Conservation (phyloP, 2,329 filamentous ascomycete genomes). For the Cytospora mali region DNA sequence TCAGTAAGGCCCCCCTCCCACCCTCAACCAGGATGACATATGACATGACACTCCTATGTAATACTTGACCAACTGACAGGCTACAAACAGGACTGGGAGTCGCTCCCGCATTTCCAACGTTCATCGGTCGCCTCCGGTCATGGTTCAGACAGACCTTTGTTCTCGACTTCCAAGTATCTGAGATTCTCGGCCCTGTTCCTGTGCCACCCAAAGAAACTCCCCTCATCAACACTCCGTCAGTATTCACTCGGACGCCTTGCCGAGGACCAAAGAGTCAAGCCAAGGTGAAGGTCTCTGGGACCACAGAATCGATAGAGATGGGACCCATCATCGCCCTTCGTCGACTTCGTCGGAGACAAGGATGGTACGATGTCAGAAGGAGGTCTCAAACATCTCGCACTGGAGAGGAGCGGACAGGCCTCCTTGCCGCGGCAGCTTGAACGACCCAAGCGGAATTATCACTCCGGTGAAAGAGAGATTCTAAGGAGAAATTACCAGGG, state of each 20-base stretch:
- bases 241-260: slow-evolving; percentile 13
- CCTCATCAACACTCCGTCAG: slow-evolving; percentile 11
- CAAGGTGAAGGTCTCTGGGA: neutral
- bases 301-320: slow-evolving; percentile 9
- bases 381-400: slow-evolving; percentile 3
- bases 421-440: slow-evolving; percentile 3
- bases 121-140: slow-evolving; percentile 11
- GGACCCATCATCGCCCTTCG: slow-evolving; percentile 9
- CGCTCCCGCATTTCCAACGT: slow-evolving; percentile 8
- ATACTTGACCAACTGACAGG: neutral
- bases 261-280: neutral
- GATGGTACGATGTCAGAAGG: slow-evolving; percentile 11
- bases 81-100: neutral
- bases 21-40: neutral
- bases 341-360: slow-evolving; percentile 15
- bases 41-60: neutral
- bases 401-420: slow-evolving; percentile 5
- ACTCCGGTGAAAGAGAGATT: no score
- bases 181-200: slow-evolving; percentile 15
- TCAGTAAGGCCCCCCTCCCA: slow-evolving; percentile 8
- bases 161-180: slow-evolving; percentile 11
- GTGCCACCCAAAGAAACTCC: slow-evolving; percentile 5
- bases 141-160: slow-evolving; percentile 14
- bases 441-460: no score
- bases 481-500: no score